phyloP scores from a whole-genome alignment of 2,329 filamentous ascomycete species.

The Calycina herbarum region DNA sequence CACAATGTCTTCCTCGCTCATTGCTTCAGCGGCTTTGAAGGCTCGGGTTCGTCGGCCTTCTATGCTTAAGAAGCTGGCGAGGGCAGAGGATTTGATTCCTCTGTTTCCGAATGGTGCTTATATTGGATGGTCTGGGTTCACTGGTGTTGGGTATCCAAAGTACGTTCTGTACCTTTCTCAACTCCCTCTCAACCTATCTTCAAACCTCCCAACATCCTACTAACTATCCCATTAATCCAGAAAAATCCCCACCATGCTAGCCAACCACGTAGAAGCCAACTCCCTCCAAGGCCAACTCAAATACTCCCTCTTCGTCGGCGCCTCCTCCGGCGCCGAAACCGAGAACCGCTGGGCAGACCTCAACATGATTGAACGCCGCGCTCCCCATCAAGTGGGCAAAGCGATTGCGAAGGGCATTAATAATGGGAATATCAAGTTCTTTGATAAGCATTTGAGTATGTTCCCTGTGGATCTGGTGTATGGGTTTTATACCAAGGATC shows the following conservation, averaged over 20 bases:
- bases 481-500: conserved; percentile 82
- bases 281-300: conserved; percentile 78
- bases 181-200: neutral
- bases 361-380: conserved; percentile 86
- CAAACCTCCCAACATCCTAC: neutral
- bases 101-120: conserved; percentile 84
- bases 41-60: conserved; percentile 73
- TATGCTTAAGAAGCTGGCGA: conserved; percentile 77
- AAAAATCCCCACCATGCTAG: conserved; percentile 80
- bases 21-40: conserved; percentile 58
- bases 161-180: conserved; percentile 43
- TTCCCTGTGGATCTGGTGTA: conserved; percentile 86
- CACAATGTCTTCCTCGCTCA: conserved; percentile 32
- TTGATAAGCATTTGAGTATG: conserved; percentile 93
- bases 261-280: conserved; percentile 88
- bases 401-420: conserved; percentile 90
- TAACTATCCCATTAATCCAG: conserved; percentile 42
- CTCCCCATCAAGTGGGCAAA: conserved; percentile 88
- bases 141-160: conserved; percentile 88
- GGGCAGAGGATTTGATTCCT: conserved; percentile 75
- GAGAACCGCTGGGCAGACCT: conserved; percentile 88
- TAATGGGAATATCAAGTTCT: conserved; percentile 84
- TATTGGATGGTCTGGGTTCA: conserved; percentile 90
- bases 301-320: conserved; percentile 85
- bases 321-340: conserved; percentile 82